These are phyloP conservation scores for Theobroma cacao DNA, from an alignment of 345 rosid species.

Conservation along the genomic window DNA sequence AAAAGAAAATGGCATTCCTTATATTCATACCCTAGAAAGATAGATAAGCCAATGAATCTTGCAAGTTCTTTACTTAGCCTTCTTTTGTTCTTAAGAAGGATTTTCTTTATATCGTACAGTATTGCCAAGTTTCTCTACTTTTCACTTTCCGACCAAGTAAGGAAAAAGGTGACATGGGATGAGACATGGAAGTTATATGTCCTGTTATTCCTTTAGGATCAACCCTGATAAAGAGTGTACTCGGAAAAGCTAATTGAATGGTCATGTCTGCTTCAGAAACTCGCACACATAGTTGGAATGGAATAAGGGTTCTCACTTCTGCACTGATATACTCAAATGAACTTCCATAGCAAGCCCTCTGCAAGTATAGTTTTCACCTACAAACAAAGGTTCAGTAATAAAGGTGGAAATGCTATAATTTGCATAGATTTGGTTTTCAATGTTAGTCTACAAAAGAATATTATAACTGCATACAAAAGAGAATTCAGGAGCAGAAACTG, in stretches of 20 bases:
- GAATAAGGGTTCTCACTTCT: background rate
- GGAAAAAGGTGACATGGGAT: background rate
- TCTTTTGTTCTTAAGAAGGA: background rate
- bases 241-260: too few relatives aligned
- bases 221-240: background rate
- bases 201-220: background rate
- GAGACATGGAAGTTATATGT: background rate
- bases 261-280: too few relatives aligned
- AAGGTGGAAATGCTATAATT: background rate
- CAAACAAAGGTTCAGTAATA: too few relatives aligned
- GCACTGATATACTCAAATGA: background rate
- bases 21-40: too few relatives aligned
- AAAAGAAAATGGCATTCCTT: too few relatives aligned
- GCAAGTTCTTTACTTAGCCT: background rate
- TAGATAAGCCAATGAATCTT: background rate
- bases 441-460: background rate
- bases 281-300: background rate
- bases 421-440: background rate
- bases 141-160: background rate
- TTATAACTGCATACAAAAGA: background rate
- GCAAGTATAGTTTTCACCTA: background rate
- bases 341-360: background rate
- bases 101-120: too few relatives aligned
- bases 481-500: background rate
- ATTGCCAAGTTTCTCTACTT: background rate